Evolutionary conservation across 1,139 yeast species (phyloP).

Genomic region (Candida pseudoviswanathii): DNA sequence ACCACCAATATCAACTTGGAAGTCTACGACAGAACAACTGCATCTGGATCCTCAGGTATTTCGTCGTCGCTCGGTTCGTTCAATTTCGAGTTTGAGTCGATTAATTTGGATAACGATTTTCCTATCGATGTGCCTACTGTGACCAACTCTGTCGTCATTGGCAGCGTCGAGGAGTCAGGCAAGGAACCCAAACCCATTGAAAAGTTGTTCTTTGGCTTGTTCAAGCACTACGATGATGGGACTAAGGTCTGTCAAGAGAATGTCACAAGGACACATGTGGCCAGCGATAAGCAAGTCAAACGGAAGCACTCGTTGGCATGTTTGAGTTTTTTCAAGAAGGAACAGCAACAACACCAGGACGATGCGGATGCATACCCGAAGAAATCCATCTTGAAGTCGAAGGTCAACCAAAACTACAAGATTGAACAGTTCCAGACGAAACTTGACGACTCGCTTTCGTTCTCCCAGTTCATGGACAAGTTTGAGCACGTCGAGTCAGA

Average conservation of each 20-base stretch:
- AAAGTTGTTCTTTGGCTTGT: neutral
- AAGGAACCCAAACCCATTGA: neutral
- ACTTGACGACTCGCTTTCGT: conserved; percentile 17
- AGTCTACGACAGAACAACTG: conserved; percentile 6
- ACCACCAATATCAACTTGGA: conserved; percentile 5
- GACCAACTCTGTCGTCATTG: neutral
- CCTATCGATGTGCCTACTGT: neutral
- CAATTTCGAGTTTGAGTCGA: conserved; percentile 10
- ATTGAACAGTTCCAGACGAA: conserved; percentile 20
- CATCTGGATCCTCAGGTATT: neutral
- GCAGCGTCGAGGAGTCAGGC: neutral
- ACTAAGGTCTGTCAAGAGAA: neutral
- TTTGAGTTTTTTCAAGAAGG: conserved; percentile 5
- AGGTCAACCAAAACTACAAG: conserved; percentile 24
- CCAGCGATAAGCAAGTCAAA: neutral
- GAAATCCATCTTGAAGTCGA: conserved; percentile 26
- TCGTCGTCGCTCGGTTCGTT: conserved; percentile 10
- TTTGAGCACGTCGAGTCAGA: conserved; percentile 24
- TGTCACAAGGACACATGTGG: neutral
- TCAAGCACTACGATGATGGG: neutral
- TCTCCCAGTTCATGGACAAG: conserved; percentile 17
- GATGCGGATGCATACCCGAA: neutral
- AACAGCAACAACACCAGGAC: neutral
- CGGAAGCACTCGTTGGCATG: conserved; percentile 9
- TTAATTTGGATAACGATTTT: conserved; percentile 6